Evolutionary conservation across 441 rosid species (phyloP), one percentile per base, ranked within the genome.

Genomic region (Pelargonium fulgidum): DNA sequence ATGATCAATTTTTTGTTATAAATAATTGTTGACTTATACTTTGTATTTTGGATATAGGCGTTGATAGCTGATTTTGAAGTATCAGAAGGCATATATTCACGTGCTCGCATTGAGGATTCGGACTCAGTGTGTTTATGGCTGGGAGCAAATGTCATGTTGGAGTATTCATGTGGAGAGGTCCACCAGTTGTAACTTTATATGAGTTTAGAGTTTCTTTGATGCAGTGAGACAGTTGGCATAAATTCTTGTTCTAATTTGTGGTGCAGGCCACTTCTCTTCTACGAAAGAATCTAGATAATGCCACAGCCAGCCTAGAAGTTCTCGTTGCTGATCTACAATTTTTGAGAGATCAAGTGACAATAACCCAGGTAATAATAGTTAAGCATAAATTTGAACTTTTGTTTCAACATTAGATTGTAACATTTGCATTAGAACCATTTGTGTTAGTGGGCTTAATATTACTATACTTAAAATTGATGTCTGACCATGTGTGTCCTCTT

Each of bases 141-240:
- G 50, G 97, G 90, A 73, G 97, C 97, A 69, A 94, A 91, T 80
- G 97, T 94, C 77, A 91, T 91, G 97, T 82, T 90, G 79, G 99
- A 91, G 82, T 88, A 91, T 77, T 89, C 98, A 68, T 82, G 86
- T 64, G 94, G 85, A 73, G 96, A 89, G 99, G 94, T 90, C 70
- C 65, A 58, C 13, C 69, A 67, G 77, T 16, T 63, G 65, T 61
- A 10, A 59, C 70, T 36, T 65, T 67, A 67, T 68, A 70, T 62
- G 44, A 67, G 68, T 64, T 66, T 42, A 33, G 10, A 36, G 13
- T 45, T 22, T 6, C 76, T 72, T 70, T 50, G 73, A 12, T 73
- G 74, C 75, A 62, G 47, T 19, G 17, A 65, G 73, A 67, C 68
- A 70, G 68, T 14, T 66, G 67, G 72, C 72, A 73, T 75, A 52